Conservation (phyloP, 306 rosid genomes). For the Trifolium subterraneum region DNA sequence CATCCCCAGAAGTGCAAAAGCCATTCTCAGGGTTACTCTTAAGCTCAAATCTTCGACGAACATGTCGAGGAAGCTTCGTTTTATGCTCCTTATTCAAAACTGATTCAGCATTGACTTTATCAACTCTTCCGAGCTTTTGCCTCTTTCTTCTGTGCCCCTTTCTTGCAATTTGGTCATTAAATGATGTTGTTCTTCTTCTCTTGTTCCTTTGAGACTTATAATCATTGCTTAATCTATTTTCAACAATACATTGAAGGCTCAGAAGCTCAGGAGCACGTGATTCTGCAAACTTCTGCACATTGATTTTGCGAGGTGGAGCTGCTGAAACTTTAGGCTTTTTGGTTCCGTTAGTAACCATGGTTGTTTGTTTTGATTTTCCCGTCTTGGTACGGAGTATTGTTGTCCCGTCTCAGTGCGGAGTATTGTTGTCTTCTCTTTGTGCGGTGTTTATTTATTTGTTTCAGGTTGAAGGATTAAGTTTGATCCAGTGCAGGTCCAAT, state of each 20-base stretch:
- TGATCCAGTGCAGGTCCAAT: too few relatives aligned
- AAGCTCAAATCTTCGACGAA: constrained; percentile 69
- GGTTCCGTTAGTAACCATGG: not conserved
- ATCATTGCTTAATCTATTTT: constrained; percentile 53
- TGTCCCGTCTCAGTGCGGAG: too few relatives aligned
- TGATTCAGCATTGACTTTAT: constrained; percentile 18
- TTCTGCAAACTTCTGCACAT: constrained; percentile 64
- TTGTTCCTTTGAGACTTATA: constrained; percentile 70
- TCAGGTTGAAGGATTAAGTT: too few relatives aligned
- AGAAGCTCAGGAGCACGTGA: constrained; percentile 68
- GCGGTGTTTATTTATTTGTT: too few relatives aligned
- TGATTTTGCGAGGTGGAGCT: constrained; percentile 64
- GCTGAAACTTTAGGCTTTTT: not conserved
- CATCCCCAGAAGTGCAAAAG: constrained; percentile 71
- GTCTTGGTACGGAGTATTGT: too few relatives aligned
- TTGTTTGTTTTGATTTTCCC: too few relatives aligned
- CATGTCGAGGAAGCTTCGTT: constrained; percentile 58
- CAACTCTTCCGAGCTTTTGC: constrained; percentile 40
- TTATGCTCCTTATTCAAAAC: constrained; percentile 39
- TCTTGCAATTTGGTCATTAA: constrained; percentile 50
- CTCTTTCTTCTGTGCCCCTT: constrained; percentile 51
- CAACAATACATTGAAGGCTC: constrained; percentile 61
- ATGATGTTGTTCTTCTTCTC: constrained; percentile 83
- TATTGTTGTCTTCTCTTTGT: too few relatives aligned
- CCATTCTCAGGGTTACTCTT: constrained; percentile 65